Evolutionary conservation across 2,329 filamentous ascomycete species (phyloP), one percentile per base, ranked within the genome.

Genomic region (Colletotrichum sojae): DNA sequence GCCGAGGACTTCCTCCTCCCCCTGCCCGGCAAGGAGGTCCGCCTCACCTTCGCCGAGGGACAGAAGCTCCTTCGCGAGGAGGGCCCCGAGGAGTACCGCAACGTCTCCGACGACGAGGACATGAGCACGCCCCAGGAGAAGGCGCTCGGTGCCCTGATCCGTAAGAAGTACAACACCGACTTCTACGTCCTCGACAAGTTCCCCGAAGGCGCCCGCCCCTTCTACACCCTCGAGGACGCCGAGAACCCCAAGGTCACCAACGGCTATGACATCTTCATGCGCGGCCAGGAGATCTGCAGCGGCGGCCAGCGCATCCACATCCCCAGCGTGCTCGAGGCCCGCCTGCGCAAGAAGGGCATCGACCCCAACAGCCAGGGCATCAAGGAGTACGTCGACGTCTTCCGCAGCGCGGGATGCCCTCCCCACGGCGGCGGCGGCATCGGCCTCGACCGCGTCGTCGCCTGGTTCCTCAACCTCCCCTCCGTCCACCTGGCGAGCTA

Each of bases 111-210:
- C 77, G 90, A 92, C 71, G 93, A 95, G 77, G 93, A 96, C 76
- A 90, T 95, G 85, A 88, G 83, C 77, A 96, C 93, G 0, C 90
- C 93, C 0, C 91, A 95, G 77, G 93, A 96, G 80, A 95, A 95
- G 83, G 93, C 92, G n/a, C 90, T 98, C 9, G 96, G 96, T 67
- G 91, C 90, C 27, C 86, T 98, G 55, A 90, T 98, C 73, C 91
- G 93, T 66, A 88, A 93, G 75, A 98, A 97, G 83, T 97, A 92
- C 87, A 89, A 92, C 78, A 96, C 94, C 69, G 96, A 99, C 83
- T 98, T 98, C 84, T 98, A 97, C 84, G 91, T 97, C 22, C 88
- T 99, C 71, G 95, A 98, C 85, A 96, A 98, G 83, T 99, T 97
- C 86, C 96, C 96, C 52, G 90, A 96, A 80, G 85, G 86, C 45